Percentiles rank a stretch among this genome's conserved stretches.
Evolutionary conservation across 2,329 filamentous ascomycete genomes (phyloP).

Genomic region (Arthrinium phaeospermum): DNA sequence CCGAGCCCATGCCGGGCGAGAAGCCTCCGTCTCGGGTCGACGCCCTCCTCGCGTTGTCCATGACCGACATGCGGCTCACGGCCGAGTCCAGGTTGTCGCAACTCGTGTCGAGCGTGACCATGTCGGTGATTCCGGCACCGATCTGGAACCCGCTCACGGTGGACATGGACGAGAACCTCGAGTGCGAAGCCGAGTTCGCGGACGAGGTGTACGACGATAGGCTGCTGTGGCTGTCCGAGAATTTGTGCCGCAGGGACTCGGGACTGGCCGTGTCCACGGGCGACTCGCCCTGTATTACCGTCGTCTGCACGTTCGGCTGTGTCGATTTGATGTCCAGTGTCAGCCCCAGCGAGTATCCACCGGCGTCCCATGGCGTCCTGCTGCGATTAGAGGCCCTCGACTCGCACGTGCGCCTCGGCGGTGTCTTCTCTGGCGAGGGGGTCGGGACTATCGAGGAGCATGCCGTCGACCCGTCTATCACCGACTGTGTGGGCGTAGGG

Average conservation of each 20-base stretch:
- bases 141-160: constrained; percentile 51
- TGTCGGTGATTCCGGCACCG: constrained; percentile 42
- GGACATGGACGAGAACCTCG: constrained; percentile 59
- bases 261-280: constrained; percentile 37
- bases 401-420: constrained; percentile 36
- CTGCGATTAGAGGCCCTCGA: constrained; percentile 38
- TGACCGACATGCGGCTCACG: constrained; percentile 23
- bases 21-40: constrained; percentile 26
- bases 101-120: constrained; percentile 43
- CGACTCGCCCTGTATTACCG: constrained; percentile 33
- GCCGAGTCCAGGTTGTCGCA: constrained; percentile 25
- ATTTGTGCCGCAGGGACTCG: constrained; percentile 47
- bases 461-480: constrained; percentile 31
- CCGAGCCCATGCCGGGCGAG: constrained; percentile 26
- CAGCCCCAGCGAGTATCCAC: constrained; percentile 54
- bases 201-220: constrained; percentile 56
- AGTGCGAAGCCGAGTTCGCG: constrained; percentile 53
- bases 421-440: constrained; percentile 30
- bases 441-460: constrained; percentile 38
- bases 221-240: constrained; percentile 59
- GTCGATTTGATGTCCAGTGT: constrained; percentile 45
- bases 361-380: constrained; percentile 58
- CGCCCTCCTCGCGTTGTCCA: constrained; percentile 22
- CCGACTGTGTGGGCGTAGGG: constrained; percentile 33
- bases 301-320: constrained; percentile 30